Evolutionary conservation across 2,329 filamentous ascomycete species (phyloP).

Genomic region (Diaporthe helianthi): DNA sequence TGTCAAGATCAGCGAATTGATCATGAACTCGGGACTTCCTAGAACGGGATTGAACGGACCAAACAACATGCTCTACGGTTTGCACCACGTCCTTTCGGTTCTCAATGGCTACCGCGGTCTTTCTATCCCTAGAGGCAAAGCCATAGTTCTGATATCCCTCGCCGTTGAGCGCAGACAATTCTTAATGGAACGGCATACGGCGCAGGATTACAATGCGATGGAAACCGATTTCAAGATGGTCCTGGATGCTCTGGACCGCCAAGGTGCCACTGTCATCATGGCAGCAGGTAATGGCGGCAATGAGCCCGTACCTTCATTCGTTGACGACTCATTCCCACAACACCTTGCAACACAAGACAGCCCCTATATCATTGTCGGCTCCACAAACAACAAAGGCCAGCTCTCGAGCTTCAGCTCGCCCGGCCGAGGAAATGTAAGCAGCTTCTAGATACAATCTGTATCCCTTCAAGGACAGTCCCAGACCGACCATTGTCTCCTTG

Average conservation of each 20-base stretch:
- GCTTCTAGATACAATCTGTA: too few species aligned
- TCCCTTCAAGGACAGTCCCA: too few species aligned
- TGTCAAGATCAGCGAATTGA: not conserved
- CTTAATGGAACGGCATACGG: not conserved
- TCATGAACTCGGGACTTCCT: not conserved
- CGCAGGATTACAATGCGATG: not conserved
- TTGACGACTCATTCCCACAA: not conserved
- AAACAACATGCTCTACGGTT: not conserved
- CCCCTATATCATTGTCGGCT: not conserved
- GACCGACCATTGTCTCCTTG: too few species aligned
- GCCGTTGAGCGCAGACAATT: not conserved
- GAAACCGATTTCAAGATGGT: not conserved
- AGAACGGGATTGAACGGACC: too few species aligned
- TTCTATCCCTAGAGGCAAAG: not conserved
- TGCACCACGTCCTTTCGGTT: not conserved
- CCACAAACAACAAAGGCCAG: slow-evolving; percentile 1
- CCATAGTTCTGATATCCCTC: not conserved
- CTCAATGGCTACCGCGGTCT: not conserved
- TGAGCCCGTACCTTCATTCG: not conserved
- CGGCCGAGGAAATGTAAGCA: not conserved
- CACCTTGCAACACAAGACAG: not conserved
- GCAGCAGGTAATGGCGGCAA: not conserved
- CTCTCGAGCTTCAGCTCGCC: not conserved
- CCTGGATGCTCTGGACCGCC: not conserved
- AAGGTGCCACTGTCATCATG: not conserved